Evolutionary conservation across 257 asterid genomes (phyloP).

Genomic region (Salvia miltiorrhiza): DNA sequence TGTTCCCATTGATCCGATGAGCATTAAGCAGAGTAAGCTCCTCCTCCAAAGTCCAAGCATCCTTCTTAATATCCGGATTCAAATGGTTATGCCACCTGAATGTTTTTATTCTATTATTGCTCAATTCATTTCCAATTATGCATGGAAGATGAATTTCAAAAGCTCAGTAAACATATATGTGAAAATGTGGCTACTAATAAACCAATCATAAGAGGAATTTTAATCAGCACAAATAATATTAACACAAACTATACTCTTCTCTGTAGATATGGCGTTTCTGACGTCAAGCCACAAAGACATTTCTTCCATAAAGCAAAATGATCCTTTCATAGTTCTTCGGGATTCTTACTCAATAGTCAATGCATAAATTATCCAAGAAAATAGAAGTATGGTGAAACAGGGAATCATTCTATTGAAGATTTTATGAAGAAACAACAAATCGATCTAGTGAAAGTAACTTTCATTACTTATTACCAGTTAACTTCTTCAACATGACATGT

Average conservation of each 20-base stretch:
- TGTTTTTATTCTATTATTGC: conserved; percentile 8
- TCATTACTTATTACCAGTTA: conserved; percentile 4
- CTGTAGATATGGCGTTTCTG: neutral
- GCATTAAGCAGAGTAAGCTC: conserved; percentile 83
- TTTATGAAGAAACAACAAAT: neutral
- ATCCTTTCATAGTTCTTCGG: neutral
- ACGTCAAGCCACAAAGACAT: neutral
- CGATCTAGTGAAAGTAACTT: neutral
- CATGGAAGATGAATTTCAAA: neutral
- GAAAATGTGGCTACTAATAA: neutral
- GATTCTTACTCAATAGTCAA: neutral
- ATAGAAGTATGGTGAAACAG: neutral
- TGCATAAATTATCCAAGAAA: neutral
- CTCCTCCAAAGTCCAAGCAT: conserved; percentile 96
- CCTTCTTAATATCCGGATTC: conserved; percentile 92
- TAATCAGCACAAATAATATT: neutral
- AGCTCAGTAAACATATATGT: neutral
- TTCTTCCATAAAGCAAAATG: neutral
- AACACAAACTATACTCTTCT: neutral
- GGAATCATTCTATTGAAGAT: neutral
- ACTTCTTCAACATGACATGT: neutral
- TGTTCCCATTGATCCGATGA: conserved; percentile 82
- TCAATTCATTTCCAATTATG: conserved; percentile 2
- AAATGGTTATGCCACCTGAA: conserved; percentile 99
- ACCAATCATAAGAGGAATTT: neutral